Percentiles rank a stretch among this genome's conserved stretches.
These are phyloP conservation scores for Bonia amplexicaulis DNA, from an alignment of 176 grass and related monocot genomes.

Conservation along the genomic window DNA sequence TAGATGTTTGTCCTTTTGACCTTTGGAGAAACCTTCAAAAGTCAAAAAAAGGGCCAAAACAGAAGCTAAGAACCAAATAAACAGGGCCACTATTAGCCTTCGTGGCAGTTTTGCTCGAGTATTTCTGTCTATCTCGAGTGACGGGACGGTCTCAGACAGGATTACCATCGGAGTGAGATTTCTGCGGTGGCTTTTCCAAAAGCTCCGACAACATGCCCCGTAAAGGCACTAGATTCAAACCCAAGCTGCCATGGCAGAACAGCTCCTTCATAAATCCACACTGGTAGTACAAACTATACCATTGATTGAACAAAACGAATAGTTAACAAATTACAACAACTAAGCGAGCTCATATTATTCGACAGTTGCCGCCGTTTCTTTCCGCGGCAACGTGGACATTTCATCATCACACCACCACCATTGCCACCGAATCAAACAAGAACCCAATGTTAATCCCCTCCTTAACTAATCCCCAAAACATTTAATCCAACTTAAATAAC, in stretches of 20 bases:
- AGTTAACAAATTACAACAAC: background rate
- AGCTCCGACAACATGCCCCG: conserved; percentile 6
- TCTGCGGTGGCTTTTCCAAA: background rate
- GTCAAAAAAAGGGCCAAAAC: too few species aligned
- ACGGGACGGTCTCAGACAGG: background rate
- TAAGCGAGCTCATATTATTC: background rate
- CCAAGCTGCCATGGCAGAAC: conserved; percentile 8
- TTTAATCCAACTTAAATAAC: background rate
- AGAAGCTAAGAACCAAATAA: too few species aligned
- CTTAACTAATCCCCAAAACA: too few species aligned
- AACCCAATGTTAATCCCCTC: background rate
- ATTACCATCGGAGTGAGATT: conserved; percentile 1
- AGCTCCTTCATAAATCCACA: background rate
- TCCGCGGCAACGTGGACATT: background rate
- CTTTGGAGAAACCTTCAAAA: too few species aligned
- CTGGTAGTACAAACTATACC: background rate
- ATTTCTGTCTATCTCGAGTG: background rate
- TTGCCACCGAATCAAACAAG: background rate
- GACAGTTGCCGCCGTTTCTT: background rate
- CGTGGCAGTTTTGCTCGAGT: background rate
- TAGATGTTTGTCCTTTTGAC: too few species aligned
- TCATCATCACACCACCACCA: background rate
- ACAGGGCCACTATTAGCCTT: background rate
- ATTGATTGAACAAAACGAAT: background rate
- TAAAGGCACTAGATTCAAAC: background rate